phyloP scores from a whole-genome alignment of 768 basidiomycete genomes.

The Ramaria rubella region DNA sequence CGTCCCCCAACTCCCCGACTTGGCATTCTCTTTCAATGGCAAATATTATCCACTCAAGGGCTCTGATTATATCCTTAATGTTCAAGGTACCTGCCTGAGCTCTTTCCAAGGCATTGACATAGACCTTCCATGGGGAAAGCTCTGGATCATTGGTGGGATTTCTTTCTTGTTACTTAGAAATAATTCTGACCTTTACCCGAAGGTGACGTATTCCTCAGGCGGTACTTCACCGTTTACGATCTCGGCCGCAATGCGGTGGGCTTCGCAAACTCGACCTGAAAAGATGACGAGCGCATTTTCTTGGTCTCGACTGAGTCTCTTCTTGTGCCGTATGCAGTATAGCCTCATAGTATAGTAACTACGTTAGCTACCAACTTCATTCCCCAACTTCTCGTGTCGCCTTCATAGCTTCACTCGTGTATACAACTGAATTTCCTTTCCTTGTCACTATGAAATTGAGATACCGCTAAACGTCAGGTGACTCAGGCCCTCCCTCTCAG shows the following conservation, averaged over 20 bases:
- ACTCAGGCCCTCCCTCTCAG: too few species aligned
- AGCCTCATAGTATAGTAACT: too few species aligned
- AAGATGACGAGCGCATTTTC: not conserved
- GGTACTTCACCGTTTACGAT: slow-evolving; percentile 89
- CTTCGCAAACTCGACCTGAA: slow-evolving; percentile 47
- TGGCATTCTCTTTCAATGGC: slow-evolving; percentile 79
- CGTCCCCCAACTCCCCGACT: slow-evolving; percentile 75
- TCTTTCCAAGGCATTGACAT: slow-evolving; percentile 91
- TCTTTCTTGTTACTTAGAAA: not conserved
- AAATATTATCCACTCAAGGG: slow-evolving; percentile 74
- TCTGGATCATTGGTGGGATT: slow-evolving; percentile 82
- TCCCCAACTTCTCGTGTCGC: too few species aligned
- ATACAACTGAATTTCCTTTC: too few species aligned
- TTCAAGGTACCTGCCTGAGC: slow-evolving; percentile 90
- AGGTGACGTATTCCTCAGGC: slow-evolving; percentile 90
- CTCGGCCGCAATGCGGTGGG: slow-evolving; percentile 73
- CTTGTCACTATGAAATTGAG: too few species aligned
- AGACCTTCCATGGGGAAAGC: slow-evolving; percentile 66
- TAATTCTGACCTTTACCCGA: slow-evolving; percentile 1
- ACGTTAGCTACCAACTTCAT: too few species aligned
- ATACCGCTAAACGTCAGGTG: too few species aligned
- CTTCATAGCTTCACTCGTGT: too few species aligned
- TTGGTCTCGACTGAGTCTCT: not conserved
- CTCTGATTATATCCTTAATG: slow-evolving; percentile 82
- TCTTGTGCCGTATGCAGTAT: not conserved